Evolutionary conservation across 805 yeast species (phyloP).

Genomic region (Candida insectorum): DNA sequence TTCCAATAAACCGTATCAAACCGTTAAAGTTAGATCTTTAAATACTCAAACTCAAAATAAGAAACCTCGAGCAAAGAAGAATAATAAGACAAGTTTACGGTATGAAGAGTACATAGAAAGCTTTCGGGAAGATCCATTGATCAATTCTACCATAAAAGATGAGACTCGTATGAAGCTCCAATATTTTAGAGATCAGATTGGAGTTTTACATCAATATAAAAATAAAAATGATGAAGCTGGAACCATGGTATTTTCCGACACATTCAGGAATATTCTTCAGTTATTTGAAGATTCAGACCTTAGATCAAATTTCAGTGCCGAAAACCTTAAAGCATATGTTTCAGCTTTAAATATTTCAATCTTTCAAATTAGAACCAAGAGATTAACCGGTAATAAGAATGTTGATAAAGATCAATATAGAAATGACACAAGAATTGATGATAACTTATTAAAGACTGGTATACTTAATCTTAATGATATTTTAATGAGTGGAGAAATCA

Average conservation of each 20-base stretch:
- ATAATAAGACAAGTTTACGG: slow-evolving; percentile 1
- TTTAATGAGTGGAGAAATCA: slow-evolving; percentile 27
- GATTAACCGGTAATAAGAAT: slow-evolving; percentile 31
- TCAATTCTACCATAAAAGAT: slow-evolving; percentile 16
- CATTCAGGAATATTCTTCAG: slow-evolving; percentile 14
- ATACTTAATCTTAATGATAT: slow-evolving; percentile 28
- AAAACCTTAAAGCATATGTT: slow-evolving; percentile 22
- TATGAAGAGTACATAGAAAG: slow-evolving; percentile 18
- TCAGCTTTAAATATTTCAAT: slow-evolving; percentile 22
- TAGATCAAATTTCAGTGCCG: slow-evolving; percentile 14
- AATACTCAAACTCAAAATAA: slow-evolving; percentile 5
- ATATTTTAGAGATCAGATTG: slow-evolving; percentile 29
- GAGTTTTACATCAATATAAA: slow-evolving; percentile 17
- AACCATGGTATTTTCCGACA: slow-evolving; percentile 15
- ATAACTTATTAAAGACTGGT: slow-evolving; percentile 28
- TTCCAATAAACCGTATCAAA: slow-evolving; percentile 1
- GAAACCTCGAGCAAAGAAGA: no score
- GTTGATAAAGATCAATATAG: slow-evolving; percentile 35
- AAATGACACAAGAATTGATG: slow-evolving; percentile 24
- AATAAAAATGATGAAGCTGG: slow-evolving; percentile 14
- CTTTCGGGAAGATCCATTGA: slow-evolving; percentile 20
- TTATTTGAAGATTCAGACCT: slow-evolving; percentile 21
- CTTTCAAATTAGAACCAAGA: slow-evolving; percentile 25
- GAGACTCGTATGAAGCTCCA: slow-evolving; percentile 19
- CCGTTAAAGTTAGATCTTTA: slow-evolving; percentile 1